Percentiles rank a stretch among this genome's conserved stretches.
phyloP scores from a whole-genome alignment of 2,329 filamentous ascomycete genomes.

The Xylariaceae sp. region DNA sequence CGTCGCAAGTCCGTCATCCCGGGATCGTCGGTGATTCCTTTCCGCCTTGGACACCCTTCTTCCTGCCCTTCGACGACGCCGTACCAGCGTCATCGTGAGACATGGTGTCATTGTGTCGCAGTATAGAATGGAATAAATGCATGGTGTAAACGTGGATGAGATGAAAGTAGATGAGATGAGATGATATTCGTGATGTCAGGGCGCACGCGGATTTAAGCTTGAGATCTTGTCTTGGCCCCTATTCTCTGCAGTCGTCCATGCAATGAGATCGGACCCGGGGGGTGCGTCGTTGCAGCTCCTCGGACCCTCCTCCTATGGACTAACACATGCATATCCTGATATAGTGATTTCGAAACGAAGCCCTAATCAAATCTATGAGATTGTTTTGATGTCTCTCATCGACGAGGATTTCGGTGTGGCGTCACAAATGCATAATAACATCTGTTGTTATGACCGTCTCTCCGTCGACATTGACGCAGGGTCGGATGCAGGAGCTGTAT shows the following conservation, averaged over 20 bases:
- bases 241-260: no score
- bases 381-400: neutral
- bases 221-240: no score
- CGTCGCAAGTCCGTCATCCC: neutral
- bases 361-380: constrained; percentile 8
- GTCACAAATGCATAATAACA: neutral
- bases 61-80: neutral
- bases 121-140: neutral
- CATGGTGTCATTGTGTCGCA: constrained; percentile 6
- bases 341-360: no score
- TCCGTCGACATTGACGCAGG: constrained; percentile 6
- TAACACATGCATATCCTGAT: no score
- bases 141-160: neutral
- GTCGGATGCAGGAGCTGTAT: constrained; percentile 21
- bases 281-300: no score
- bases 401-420: neutral
- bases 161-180: neutral
- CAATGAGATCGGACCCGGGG: no score
- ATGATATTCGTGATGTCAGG: constrained; percentile 10
- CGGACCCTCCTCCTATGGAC: no score
- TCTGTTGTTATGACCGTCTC: neutral
- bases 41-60: neutral
- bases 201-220: neutral
- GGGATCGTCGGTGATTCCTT: neutral
- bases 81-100: constrained; percentile 8